Conservation (phyloP, 164 flowering plant genomes). For the Protea cynaroides region DNA sequence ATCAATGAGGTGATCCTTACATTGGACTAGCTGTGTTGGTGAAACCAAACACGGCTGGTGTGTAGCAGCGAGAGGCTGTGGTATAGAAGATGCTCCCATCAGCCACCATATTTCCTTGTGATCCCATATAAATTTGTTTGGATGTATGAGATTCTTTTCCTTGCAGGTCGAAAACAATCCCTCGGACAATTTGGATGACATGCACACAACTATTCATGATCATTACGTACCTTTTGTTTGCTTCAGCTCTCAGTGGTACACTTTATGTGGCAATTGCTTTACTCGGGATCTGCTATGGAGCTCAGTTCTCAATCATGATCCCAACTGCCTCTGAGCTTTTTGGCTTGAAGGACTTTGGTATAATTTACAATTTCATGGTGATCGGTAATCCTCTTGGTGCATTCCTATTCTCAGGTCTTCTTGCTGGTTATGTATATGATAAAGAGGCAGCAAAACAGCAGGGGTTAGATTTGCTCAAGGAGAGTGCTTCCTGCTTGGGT, state of each 20-base stretch:
- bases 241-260: slow-evolving; percentile 62
- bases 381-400: slow-evolving; percentile 84
- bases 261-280: slow-evolving; percentile 63
- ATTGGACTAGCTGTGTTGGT: background rate
- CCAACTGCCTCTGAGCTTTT: slow-evolving; percentile 89
- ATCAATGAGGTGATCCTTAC: no score
- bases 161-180: slow-evolving; percentile 59
- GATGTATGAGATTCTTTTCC: slow-evolving; percentile 7
- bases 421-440: slow-evolving; percentile 75
- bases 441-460: slow-evolving; percentile 59
- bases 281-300: slow-evolving; percentile 86
- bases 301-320: slow-evolving; percentile 73
- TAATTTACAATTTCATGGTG: slow-evolving; percentile 57
- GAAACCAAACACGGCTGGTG: background rate
- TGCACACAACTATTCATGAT: slow-evolving; percentile 65
- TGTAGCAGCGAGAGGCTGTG: background rate
- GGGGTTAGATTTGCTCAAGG: slow-evolving; percentile 14
- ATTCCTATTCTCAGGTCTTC: slow-evolving; percentile 62
- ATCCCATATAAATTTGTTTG: background rate
- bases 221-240: slow-evolving; percentile 43
- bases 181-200: slow-evolving; percentile 77
- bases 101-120: background rate
- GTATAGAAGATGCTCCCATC: background rate
- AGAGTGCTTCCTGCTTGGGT: slow-evolving; percentile 52
- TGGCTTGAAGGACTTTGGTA: slow-evolving; percentile 76